Evolutionary conservation across 371 early-diverging fungal species (phyloP).

Genomic region (Mucor irregularis): DNA sequence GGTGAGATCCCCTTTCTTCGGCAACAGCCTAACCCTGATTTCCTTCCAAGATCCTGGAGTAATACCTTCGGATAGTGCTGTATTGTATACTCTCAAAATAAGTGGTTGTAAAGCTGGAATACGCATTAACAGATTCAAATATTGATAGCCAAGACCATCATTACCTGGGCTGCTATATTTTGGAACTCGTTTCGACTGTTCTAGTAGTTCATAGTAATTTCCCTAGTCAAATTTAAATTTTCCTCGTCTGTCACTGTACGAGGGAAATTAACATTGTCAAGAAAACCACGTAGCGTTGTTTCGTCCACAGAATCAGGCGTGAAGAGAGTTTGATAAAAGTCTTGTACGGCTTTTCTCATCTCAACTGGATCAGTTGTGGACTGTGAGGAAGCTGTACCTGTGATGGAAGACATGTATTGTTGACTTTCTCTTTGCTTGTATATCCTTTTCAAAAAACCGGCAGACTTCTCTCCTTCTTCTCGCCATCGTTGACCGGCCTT

Average conservation of each 20-base stretch:
- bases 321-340: no score
- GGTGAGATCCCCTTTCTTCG: background rate
- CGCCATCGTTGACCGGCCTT: background rate
- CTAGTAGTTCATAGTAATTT: background rate
- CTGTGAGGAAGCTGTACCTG: no score
- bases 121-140: background rate
- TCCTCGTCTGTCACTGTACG: no score
- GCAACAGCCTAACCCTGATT: background rate
- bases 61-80: background rate
- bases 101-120: background rate
- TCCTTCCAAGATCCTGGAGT: background rate
- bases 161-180: background rate
- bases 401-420: background rate
- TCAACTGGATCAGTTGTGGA: no score
- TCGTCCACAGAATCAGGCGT: no score
- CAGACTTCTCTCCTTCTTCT: slow-evolving; percentile 6
- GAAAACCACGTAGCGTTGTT: no score
- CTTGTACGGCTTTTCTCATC: no score
- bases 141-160: slow-evolving; percentile 2
- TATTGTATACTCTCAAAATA: background rate
- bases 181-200: background rate
- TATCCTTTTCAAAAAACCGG: slow-evolving; percentile 4
- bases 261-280: background rate
- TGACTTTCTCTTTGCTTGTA: background rate
- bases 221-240: background rate